Percentiles rank a stretch among this genome's conserved stretches.
Evolutionary conservation across 2,329 filamentous ascomycete genomes (phyloP).

Genomic region (Xylaria sp.): DNA sequence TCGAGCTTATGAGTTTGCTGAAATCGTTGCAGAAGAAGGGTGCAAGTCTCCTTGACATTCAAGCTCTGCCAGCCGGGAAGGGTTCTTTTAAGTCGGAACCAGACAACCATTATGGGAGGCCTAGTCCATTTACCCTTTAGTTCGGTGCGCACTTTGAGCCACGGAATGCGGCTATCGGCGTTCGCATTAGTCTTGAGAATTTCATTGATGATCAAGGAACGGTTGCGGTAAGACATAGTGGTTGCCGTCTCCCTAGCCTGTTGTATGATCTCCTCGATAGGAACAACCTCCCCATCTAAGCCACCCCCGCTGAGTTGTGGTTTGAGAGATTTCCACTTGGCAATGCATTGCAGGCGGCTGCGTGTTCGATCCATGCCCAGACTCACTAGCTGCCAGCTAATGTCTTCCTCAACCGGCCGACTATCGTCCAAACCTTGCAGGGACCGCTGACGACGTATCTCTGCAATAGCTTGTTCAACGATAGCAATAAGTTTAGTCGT

Average conservation of each 20-base stretch:
- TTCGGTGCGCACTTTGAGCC: constrained; percentile 43
- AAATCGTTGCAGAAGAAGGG: constrained; percentile 40
- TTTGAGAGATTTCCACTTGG: constrained; percentile 70
- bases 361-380: constrained; percentile 69
- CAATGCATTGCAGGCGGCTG: constrained; percentile 73
- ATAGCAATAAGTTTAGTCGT: constrained; percentile 62
- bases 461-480: constrained; percentile 63
- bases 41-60: constrained; percentile 42
- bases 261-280: constrained; percentile 42
- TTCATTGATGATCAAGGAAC: constrained; percentile 43
- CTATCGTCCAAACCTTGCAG: constrained; percentile 48
- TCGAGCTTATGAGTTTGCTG: constrained; percentile 40
- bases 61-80: constrained; percentile 42
- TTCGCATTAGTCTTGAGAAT: constrained; percentile 40
- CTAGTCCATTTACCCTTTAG: constrained; percentile 40
- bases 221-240: constrained; percentile 44
- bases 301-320: constrained; percentile 38
- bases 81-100: constrained; percentile 44
- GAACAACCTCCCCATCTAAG: constrained; percentile 42
- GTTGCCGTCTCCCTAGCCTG: constrained; percentile 45
- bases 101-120: constrained; percentile 46
- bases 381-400: constrained; percentile 75
- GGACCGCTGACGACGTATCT: constrained; percentile 55
- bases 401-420: constrained; percentile 60
- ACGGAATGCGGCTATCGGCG: constrained; percentile 47